Conservation (phyloP, 148 eudicot genomes). For the Silene latifolia region DNA sequence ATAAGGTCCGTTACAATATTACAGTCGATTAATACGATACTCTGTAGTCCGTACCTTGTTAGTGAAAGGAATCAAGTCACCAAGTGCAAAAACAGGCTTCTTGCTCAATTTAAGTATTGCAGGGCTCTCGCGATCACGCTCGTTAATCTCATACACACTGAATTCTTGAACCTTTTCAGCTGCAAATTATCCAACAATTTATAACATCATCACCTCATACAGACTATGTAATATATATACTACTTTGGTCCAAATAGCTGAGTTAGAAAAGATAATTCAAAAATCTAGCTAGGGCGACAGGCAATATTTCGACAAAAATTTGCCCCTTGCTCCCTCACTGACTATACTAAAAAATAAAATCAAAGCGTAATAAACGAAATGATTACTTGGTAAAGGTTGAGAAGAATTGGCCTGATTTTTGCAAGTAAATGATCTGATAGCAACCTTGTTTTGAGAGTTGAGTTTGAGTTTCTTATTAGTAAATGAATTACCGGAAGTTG, state of each 20-base stretch:
- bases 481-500: neutral
- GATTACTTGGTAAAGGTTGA: conserved; percentile 18
- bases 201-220: neutral
- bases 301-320: too few relatives aligned
- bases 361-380: too few relatives aligned
- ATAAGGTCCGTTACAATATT: too few relatives aligned
- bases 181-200: neutral
- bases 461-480: conserved; percentile 10
- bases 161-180: conserved; percentile 28
- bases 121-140: conserved; percentile 35
- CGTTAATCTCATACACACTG: conserved; percentile 36
- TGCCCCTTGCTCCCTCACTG: too few relatives aligned
- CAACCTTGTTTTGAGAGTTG: neutral
- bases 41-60: conserved; percentile 22
- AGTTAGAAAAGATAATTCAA: too few relatives aligned
- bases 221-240: too few relatives aligned
- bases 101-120: conserved; percentile 34
- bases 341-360: too few relatives aligned
- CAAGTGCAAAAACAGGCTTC: conserved; percentile 26
- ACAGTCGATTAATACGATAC: too few relatives aligned
- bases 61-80: conserved; percentile 35
- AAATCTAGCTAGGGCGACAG: too few relatives aligned
- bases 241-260: too few relatives aligned
- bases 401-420: conserved; percentile 17
- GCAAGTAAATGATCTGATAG: conserved; percentile 21